A percentile compares a stretch with the other conserved stretches of the same genome.
Conservation (phyloP, 345 rosid genomes). For the Brassica carinata region DNA sequence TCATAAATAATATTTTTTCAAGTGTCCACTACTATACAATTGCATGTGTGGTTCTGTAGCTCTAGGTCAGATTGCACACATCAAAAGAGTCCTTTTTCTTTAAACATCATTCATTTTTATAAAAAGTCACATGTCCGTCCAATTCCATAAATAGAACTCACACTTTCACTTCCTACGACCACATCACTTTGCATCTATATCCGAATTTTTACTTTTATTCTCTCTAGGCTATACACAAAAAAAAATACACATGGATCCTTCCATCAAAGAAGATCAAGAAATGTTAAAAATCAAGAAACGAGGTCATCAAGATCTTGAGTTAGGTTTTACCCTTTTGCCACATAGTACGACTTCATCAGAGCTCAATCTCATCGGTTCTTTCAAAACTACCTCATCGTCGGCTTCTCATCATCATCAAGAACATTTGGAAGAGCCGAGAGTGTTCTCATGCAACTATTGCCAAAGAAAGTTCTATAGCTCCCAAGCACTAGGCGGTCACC, state of each 20-base stretch:
- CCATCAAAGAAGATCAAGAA: conserved; percentile 20
- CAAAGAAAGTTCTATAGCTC: conserved; percentile 93
- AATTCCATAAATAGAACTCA: conserved; percentile 39
- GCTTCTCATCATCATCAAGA: conserved; percentile 32
- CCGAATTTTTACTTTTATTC: conserved; percentile 19
- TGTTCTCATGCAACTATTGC: conserved; percentile 88
- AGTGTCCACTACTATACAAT: conserved; percentile 39
- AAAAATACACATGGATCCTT: conserved; percentile 22
- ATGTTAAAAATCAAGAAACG: conserved; percentile 23
- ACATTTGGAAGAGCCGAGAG: conserved; percentile 52
- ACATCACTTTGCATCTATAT: conserved; percentile 33
- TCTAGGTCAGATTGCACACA: conserved; percentile 46
- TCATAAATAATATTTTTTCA: conserved; percentile 2
- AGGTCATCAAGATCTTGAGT: conserved; percentile 42
- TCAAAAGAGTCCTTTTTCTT: conserved; percentile 37
- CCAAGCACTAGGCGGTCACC: conserved; percentile 96
- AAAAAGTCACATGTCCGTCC: conserved; percentile 36
- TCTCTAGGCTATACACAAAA: conserved; percentile 19
- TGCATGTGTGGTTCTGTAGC: conserved; percentile 42
- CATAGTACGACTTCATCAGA: conserved; percentile 43
- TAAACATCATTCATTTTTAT: conserved; percentile 29
- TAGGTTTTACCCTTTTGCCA: conserved; percentile 66
- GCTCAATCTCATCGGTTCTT: conserved; percentile 56
- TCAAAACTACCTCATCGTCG: conserved; percentile 35
- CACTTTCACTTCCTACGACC: conserved; percentile 39